Evolutionary conservation across 768 basidiomycete species (phyloP), one percentile per base, ranked within the genome.

Genomic region (Holtermannia corniformis): DNA sequence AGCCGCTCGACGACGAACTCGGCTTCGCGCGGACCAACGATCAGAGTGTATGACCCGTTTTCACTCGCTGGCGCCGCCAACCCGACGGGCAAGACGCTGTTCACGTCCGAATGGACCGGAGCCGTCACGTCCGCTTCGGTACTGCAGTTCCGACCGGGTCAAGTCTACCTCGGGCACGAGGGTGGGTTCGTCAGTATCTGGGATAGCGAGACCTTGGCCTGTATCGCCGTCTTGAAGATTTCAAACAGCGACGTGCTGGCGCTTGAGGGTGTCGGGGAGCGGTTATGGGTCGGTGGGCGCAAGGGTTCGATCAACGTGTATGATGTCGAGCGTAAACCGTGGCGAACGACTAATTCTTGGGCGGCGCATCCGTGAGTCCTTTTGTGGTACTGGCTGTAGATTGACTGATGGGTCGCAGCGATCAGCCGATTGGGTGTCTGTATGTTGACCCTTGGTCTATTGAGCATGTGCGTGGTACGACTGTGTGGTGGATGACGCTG

Each of bases 161-260:
- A 76, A 24, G 84, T 87, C 37, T 95, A 84, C 62, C 75, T 99
- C 27, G 90, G 86, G 0, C 93, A 99, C 62, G 92, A 97, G 70
- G 90, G 86, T 41, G 93, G 93, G 0, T 83, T 78, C 63, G 77
- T 97, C 57, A 84, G 83, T 1, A 75, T 92, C n/a, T 99, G 95
- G 91, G 63, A 68, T 80, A 50, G 55, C 13, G 54, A 54, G n/a
- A 57, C 64, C 12, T 37, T 63, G 40, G 67, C 66, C 5, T 93
- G 87, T 64, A 63, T 80, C 13, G 84, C 86, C 57, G 83, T 86
- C 22, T 75, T 88, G 63, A 88, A 86, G 73, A 81, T 95, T 46
- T 81, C 84, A 4, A 75, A 79, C 25, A 88, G 84, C 43, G 87
- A 89, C 71, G 81, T 99, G 49, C 73, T 93, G 21, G 80, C 83